A percentile compares a stretch with the other conserved stretches of the same genome.
Conservation (phyloP, 805 yeast genomes). For the Myxozyma kluyveri region DNA sequence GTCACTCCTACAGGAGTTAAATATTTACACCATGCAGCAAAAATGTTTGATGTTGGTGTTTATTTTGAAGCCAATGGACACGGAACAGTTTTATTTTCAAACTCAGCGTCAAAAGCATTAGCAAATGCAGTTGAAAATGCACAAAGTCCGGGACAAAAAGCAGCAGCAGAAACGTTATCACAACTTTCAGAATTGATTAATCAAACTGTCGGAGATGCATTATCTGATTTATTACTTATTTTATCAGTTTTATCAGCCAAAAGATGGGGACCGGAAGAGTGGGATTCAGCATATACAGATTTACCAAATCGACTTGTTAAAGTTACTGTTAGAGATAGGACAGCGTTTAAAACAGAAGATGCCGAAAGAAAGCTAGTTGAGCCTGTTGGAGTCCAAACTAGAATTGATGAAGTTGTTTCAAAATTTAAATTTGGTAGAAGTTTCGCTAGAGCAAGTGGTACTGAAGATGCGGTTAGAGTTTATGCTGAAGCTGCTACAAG, state of each 20-base stretch:
- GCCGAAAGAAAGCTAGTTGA: slow-evolving; percentile 80
- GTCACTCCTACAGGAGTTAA: slow-evolving; percentile 96
- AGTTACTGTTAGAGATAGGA: slow-evolving; percentile 79
- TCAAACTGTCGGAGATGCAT: slow-evolving; percentile 98
- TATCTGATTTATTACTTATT: slow-evolving; percentile 83
- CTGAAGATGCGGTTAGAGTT: slow-evolving; percentile 95
- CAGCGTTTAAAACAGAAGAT: slow-evolving; percentile 74
- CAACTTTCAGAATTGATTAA: slow-evolving; percentile 72
- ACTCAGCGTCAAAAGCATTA: slow-evolving; percentile 45
- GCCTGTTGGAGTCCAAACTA: slow-evolving; percentile 73
- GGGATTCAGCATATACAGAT: slow-evolving; percentile 78
- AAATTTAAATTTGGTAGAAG: slow-evolving; percentile 66
- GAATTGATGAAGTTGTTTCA: slow-evolving; percentile 64
- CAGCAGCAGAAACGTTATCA: slow-evolving; percentile 54
- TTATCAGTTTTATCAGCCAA: slow-evolving; percentile 59
- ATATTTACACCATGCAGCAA: slow-evolving; percentile 90
- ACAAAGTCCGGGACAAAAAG: slow-evolving; percentile 45
- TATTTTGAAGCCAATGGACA: slow-evolving; percentile 99
- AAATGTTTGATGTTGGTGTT: slow-evolving; percentile 76
- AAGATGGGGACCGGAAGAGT: slow-evolving; percentile 57
- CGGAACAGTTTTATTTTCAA: slow-evolving; percentile 86
- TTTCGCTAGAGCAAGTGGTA: slow-evolving; percentile 95
- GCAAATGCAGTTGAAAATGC: slow-evolving; percentile 37
- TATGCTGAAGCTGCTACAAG: slow-evolving; percentile 79
- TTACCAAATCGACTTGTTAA: slow-evolving; percentile 83